Evolutionary conservation across 352 stramenopile genomes (phyloP), one percentile per base, ranked within the genome.

Genomic region (Phytophthora crassamura): DNA sequence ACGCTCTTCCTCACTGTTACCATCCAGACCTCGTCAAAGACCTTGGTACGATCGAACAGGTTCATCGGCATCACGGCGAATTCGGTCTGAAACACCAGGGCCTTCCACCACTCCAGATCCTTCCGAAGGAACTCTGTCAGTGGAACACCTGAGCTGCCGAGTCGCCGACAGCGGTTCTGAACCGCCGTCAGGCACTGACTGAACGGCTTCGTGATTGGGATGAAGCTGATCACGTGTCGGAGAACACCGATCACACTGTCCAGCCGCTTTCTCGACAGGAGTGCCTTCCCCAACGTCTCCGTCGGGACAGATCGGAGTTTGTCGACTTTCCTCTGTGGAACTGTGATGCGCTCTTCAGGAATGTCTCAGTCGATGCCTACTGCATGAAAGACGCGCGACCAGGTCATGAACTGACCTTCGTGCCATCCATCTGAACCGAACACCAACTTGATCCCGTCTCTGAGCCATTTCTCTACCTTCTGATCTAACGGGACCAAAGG

Each of bases 281-380:
- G 3, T 25, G 22, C 22, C 22, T 25, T 3, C 22, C 22, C 22
- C 22, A 25, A 25, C 22, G n/a, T n/a, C n/a, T n/a, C n/a, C n/a
- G n/a, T n/a, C n/a, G n/a, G n/a, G n/a, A n/a, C n/a, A n/a, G n/a
- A n/a, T n/a, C n/a, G 22, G 22, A 25, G 22, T 25, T 25, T 25
- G 22, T 25, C 22, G 22, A 42, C 11, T 9, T 54, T 52, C 38
- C 57, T 51, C 16, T 65, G 46, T 9, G 46, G 57, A n/a, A 65
- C 20, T 6, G 46, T 16, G 6, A 65, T 46, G 3, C 2, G 10
- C 7, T 48, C 34, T 5, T 45, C 16, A 0, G 45, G 34, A 1
- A 64, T 57, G 12, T 20, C 43, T 46, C 46, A 52, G 38, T 65
- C 46, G 10, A 58, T 65, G 6, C 46, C 57, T 12, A 58, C 57